phyloP scores from a whole-genome alignment of 139 green algal genomes.

The Coelastrella sp. region DNA sequence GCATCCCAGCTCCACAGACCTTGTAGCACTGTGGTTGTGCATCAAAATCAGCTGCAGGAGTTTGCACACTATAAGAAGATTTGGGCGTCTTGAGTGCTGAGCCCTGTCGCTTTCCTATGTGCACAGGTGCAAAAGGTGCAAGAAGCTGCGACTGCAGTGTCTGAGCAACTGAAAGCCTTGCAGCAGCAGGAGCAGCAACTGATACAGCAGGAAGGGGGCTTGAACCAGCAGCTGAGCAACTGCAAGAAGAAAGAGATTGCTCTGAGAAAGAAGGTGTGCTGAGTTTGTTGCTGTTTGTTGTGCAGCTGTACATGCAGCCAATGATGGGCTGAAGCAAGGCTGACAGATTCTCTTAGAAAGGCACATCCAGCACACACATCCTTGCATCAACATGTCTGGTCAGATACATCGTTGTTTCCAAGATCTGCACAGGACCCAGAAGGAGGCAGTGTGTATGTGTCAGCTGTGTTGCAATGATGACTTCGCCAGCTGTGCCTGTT shows the following conservation, averaged over 20 bases:
- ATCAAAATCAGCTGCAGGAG: too few relatives aligned
- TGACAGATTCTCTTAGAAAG: background rate
- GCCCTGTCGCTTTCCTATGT: background rate
- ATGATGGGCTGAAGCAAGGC: background rate
- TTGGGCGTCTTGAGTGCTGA: background rate
- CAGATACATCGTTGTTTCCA: too few relatives aligned
- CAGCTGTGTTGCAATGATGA: too few relatives aligned
- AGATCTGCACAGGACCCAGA: too few relatives aligned
- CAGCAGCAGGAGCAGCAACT: slow-evolving; percentile 8
- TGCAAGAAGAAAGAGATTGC: slow-evolving; percentile 13
- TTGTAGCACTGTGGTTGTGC: too few relatives aligned
- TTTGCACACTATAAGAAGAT: background rate
- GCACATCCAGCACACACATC: background rate
- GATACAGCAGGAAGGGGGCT: background rate
- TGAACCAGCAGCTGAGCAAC: background rate
- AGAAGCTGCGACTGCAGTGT: background rate
- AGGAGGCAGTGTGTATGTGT: too few relatives aligned
- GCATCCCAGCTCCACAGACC: too few relatives aligned
- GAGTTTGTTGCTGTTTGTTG: background rate
- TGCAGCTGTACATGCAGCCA: background rate
- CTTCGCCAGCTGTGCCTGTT: too few relatives aligned
- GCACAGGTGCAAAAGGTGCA: background rate
- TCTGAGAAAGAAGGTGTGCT: background rate
- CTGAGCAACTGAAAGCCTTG: background rate
- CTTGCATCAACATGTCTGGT: too few relatives aligned